These are phyloP conservation scores for Leishmania gerbilli DNA, from an alignment of 208 protist species.

Conservation along the genomic window DNA sequence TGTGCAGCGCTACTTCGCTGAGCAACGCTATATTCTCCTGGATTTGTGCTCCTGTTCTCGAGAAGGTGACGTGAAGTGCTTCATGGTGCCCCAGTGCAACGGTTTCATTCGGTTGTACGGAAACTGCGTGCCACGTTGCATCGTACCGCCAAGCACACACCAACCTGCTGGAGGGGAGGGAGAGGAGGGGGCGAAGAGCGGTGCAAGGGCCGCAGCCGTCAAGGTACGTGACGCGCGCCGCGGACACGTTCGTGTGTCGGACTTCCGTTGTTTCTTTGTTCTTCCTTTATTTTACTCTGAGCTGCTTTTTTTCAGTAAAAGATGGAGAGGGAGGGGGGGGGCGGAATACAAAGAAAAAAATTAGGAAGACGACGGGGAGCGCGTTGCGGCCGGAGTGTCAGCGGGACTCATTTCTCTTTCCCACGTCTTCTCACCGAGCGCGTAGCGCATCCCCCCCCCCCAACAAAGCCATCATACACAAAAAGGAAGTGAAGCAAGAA, in stretches of 20 bases:
- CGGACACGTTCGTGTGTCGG: not conserved
- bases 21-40: not conserved
- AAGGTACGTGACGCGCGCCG: not conserved
- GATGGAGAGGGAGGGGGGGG: not conserved
- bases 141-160: not conserved
- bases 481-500: too few species aligned
- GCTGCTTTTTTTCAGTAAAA: not conserved
- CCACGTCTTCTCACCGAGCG: not conserved
- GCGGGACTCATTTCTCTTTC: not conserved
- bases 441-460: not conserved
- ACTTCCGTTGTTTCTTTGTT: not conserved
- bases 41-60: not conserved
- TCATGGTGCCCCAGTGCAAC: not conserved
- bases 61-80: not conserved
- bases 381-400: not conserved
- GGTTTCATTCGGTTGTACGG: not conserved
- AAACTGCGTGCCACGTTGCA: not conserved
- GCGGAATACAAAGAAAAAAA: not conserved
- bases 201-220: not conserved
- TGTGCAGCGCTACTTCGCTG: not conserved
- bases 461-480: not conserved
- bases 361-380: not conserved
- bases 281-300: not conserved
- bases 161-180: not conserved
- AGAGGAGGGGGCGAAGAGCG: not conserved